Conservation (phyloP, 2,329 filamentous ascomycete genomes). For the Neonectria magnoliae region DNA sequence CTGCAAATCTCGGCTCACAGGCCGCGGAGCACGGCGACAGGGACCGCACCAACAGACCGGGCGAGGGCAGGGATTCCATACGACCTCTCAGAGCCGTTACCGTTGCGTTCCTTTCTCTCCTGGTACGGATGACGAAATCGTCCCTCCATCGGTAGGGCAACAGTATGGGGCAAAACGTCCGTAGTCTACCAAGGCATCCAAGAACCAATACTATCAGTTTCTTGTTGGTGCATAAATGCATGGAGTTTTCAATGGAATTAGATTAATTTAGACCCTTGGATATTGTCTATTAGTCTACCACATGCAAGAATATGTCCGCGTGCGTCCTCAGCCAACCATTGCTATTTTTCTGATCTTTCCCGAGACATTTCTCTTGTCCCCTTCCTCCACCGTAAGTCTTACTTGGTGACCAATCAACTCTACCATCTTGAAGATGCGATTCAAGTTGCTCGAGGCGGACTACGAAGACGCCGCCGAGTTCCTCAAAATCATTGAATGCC, state of each 20-base stretch:
- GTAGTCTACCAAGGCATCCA: not conserved
- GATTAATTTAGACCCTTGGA: too few relatives aligned
- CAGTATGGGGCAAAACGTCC: too few relatives aligned
- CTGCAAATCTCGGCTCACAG: not conserved
- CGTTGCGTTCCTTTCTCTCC: not conserved
- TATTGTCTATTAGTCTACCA: too few relatives aligned
- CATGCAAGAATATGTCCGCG: not conserved
- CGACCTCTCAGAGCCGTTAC: not conserved
- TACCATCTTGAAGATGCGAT: constrained; percentile 18
- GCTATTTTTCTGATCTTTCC: not conserved
- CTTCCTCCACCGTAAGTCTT: not conserved
- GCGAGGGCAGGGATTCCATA: not conserved
- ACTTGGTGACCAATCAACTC: not conserved
- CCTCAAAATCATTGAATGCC: constrained; percentile 31
- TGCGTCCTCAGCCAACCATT: too few relatives aligned
- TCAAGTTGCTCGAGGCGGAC: constrained; percentile 32
- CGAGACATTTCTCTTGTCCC: not conserved
- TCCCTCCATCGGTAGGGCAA: not conserved
- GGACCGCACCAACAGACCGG: not conserved
- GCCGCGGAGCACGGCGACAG: not conserved
- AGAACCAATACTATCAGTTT: not conserved
- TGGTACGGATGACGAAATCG: not conserved
- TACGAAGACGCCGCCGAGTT: constrained; percentile 24
- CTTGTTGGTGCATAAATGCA: not conserved
- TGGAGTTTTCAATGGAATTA: too few relatives aligned